Conservation (phyloP, 2,329 filamentous ascomycete species). For the Sarocladiaceae sp. region DNA sequence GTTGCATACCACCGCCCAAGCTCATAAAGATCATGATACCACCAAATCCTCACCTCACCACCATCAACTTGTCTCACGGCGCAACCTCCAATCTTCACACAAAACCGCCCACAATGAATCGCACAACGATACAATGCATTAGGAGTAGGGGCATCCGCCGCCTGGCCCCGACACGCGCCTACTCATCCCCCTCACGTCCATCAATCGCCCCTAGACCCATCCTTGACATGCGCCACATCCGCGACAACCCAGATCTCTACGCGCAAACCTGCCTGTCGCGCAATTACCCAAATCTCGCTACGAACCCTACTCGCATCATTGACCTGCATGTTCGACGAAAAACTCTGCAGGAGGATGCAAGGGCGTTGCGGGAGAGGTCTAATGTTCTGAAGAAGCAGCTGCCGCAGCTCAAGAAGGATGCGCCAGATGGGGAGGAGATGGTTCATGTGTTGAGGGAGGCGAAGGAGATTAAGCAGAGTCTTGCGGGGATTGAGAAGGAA, state of each 20-base stretch:
- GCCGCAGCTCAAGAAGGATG: constrained; percentile 43
- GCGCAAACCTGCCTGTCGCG: constrained; percentile 78
- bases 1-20: not conserved
- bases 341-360: constrained; percentile 54
- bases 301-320: constrained; percentile 52
- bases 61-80: not conserved
- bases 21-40: too few species aligned
- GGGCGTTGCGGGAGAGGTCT: constrained; percentile 59
- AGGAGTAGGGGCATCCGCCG: not conserved
- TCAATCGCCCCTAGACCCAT: constrained; percentile 73
- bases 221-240: constrained; percentile 86
- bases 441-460: constrained; percentile 64
- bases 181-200: constrained; percentile 37
- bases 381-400: constrained; percentile 58
- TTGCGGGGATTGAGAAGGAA: constrained; percentile 55
- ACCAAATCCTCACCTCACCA: constrained; percentile 4
- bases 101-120: constrained; percentile 3
- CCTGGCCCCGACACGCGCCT: not conserved
- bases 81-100: not conserved
- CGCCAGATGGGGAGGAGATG: constrained; percentile 38
- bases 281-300: constrained; percentile 64
- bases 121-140: constrained; percentile 1
- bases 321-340: constrained; percentile 55
- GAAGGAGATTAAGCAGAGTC: constrained; percentile 56
- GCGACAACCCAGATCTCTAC: constrained; percentile 76